Conservation (phyloP, 129 eudicot species). For the Sambucus nigra region DNA sequence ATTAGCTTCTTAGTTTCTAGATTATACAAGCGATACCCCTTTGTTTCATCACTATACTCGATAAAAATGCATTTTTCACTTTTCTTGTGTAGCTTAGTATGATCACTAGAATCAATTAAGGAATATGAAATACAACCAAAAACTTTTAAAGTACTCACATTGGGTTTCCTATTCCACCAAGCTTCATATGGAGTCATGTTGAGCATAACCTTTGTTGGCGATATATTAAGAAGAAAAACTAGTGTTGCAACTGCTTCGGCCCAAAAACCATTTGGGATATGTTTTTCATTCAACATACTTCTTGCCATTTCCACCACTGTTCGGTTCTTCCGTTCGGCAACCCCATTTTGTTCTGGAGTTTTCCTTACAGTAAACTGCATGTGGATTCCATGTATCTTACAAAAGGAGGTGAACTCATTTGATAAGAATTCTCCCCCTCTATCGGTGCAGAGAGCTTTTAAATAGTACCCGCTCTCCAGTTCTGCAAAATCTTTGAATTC, state of each 20-base stretch:
- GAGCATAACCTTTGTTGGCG: constrained; percentile 1
- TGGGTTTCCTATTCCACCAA: neutral
- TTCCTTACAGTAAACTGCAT: neutral
- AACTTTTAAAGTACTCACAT: neutral
- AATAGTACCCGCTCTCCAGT: too few relatives aligned
- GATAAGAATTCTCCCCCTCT: too few relatives aligned
- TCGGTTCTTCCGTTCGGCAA: neutral
- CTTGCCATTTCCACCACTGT: constrained; percentile 1
- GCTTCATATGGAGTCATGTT: constrained; percentile 1
- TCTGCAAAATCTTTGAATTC: too few relatives aligned
- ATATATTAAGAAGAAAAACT: neutral
- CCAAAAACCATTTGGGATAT: constrained; percentile 5
- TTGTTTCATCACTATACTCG: neutral
- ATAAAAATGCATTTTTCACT: too few relatives aligned
- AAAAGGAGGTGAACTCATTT: neutral
- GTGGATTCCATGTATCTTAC: neutral
- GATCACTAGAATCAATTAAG: neutral
- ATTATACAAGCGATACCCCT: neutral
- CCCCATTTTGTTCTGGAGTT: constrained; percentile 5
- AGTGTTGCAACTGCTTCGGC: neutral
- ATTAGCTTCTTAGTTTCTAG: neutral
- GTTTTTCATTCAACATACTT: constrained; percentile 3
- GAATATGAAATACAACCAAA: constrained; percentile 1
- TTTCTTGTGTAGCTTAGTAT: too few relatives aligned
- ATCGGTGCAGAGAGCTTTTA: too few relatives aligned